Evolutionary conservation across 2,329 filamentous ascomycete species (phyloP).

Genomic region (Colletotrichum liriopes): DNA sequence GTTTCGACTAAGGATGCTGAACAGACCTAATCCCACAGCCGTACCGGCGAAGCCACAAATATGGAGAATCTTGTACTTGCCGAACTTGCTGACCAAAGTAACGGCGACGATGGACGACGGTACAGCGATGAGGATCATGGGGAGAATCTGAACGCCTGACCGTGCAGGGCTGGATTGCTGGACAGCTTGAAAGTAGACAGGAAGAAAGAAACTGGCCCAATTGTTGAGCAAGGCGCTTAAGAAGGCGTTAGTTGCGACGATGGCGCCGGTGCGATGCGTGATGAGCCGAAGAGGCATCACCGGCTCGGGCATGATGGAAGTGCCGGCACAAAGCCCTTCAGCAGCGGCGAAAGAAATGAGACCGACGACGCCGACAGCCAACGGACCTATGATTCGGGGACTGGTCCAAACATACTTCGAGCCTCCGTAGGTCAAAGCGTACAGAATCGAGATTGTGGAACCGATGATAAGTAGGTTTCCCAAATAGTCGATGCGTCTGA

Average conservation of each 20-base stretch:
- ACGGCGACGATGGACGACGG: constrained; percentile 49
- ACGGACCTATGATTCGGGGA: constrained; percentile 56
- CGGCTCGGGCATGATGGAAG: constrained; percentile 57
- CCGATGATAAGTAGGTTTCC: constrained; percentile 61
- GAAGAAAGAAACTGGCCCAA: constrained; percentile 59
- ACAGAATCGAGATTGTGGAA: constrained; percentile 57
- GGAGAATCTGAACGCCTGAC: constrained; percentile 53
- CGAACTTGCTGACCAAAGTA: constrained; percentile 51
- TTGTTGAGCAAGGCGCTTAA: constrained; percentile 45
- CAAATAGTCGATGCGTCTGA: constrained; percentile 59
- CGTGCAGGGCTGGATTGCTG: constrained; percentile 50
- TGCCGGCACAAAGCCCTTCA: constrained; percentile 77
- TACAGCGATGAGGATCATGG: constrained; percentile 49
- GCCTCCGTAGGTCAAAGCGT: constrained; percentile 62
- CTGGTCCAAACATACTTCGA: constrained; percentile 59
- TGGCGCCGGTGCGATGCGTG: constrained; percentile 43
- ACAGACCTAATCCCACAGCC: constrained; percentile 59
- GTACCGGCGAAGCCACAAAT: constrained; percentile 55
- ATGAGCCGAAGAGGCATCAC: constrained; percentile 76
- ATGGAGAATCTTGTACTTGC: constrained; percentile 54
- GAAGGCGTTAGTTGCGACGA: constrained; percentile 47
- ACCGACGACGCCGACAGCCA: constrained; percentile 56
- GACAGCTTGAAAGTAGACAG: constrained; percentile 64
- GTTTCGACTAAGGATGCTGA: constrained; percentile 54
- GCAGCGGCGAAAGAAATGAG: constrained; percentile 72